phyloP scores from a whole-genome alignment of 2,329 filamentous ascomycete genomes.

The Botryotinia narcissicola region DNA sequence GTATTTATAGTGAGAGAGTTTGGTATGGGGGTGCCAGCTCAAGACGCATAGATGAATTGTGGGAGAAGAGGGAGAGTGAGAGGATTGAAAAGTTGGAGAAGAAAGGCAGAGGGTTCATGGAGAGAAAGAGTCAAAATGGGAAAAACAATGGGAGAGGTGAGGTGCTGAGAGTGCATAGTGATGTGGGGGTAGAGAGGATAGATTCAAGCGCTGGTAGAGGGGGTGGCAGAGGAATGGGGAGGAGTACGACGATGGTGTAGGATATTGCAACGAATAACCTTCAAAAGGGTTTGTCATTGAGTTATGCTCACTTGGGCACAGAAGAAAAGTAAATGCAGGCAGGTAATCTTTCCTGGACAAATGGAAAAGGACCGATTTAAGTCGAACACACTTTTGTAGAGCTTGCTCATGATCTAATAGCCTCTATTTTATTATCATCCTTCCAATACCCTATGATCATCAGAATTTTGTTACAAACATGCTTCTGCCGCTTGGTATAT shows the following conservation, averaged over 20 bases:
- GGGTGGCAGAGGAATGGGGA: neutral
- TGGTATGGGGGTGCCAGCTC: conserved; percentile 57
- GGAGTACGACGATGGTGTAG: conserved; percentile 1
- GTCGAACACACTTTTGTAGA: neutral
- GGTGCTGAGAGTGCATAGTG: conserved; percentile 10
- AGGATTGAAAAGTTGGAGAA: conserved; percentile 12
- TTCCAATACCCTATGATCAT: neutral
- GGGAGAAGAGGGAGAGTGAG: conserved; percentile 22
- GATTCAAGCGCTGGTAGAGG: neutral
- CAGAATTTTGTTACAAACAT: neutral
- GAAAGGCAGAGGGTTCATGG: neutral
- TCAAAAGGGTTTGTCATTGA: neutral
- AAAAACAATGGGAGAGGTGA: neutral
- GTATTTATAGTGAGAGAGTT: conserved; percentile 69
- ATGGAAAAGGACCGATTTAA: too few relatives aligned
- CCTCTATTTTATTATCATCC: neutral
- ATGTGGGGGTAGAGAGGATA: neutral
- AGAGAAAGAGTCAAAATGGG: neutral
- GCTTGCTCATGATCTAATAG: neutral
- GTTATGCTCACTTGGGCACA: neutral
- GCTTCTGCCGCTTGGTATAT: neutral
- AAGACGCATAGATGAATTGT: conserved; percentile 27
- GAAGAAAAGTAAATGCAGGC: neutral
- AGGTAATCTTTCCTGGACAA: neutral
- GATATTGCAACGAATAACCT: too few relatives aligned